These are phyloP conservation scores for Vaccinium macrocarpon DNA, from an alignment of 148 eudicot genomes.

Conservation along the genomic window DNA sequence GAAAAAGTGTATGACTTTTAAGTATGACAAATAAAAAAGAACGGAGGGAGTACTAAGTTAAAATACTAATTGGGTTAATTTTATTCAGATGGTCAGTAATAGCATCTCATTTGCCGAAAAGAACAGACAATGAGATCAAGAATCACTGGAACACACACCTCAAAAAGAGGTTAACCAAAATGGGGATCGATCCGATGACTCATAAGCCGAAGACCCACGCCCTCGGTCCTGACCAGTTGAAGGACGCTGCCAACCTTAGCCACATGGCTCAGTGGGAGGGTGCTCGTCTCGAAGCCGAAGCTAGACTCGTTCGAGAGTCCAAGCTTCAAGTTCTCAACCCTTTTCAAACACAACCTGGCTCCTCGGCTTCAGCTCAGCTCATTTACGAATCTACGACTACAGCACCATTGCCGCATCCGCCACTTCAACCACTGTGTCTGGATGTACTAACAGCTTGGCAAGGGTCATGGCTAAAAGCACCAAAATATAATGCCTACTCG, in stretches of 20 bases:
- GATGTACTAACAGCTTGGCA: conserved; percentile 34
- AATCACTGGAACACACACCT: conserved; percentile 44
- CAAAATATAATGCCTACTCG: neutral
- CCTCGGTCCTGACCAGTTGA: conserved; percentile 15
- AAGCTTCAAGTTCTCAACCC: no score
- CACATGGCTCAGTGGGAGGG: conserved; percentile 55
- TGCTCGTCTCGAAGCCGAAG: conserved; percentile 46
- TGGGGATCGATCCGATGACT: conserved; percentile 44
- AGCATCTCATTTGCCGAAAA: conserved; percentile 34
- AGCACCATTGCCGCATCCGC: neutral
- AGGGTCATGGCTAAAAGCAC: conserved; percentile 15
- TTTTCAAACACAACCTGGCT: no score
- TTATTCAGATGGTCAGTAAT: conserved; percentile 40
- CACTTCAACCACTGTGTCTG: conserved; percentile 24
- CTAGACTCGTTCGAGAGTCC: conserved; percentile 30
- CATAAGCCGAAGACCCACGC: conserved; percentile 37
- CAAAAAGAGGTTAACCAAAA: conserved; percentile 33
- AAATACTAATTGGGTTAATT: neutral
- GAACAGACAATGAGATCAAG: conserved; percentile 47
- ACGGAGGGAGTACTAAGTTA: no score
- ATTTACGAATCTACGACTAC: neutral
- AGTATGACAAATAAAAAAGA: no score
- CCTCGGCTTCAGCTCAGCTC: neutral
- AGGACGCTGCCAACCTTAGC: conserved; percentile 27
- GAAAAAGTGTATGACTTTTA: no score